Base-by-base conservation (phyloP, 306 rosid genomes). In the Nissolia schottii region DNA sequence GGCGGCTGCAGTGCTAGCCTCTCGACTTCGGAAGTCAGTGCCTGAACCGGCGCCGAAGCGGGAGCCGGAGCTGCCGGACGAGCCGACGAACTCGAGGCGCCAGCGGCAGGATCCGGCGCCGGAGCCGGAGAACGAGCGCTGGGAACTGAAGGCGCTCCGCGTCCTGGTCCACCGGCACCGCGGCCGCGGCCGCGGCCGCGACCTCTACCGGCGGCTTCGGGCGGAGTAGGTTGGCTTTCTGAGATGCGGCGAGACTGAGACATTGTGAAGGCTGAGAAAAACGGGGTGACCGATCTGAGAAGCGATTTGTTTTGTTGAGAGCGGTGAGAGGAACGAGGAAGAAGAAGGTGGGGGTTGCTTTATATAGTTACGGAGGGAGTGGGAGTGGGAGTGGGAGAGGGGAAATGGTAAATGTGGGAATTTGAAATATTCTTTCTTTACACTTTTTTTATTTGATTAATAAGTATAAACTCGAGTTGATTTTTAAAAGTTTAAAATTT, bases 1-100 rank as follows among this genome's bases (percentile, higher is more conserved):
- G 82, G 85, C 11, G 75, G 2, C 34, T 53, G 74, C 51, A 91
- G 8, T 32, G 85, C 22, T 0, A 82, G 66, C 6, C 70, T 41
- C 67, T 74, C 67, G 4, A 82, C 3, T 0, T 46, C 82, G 0
- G 62, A 0, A 12, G 8, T 18, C 18, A 85, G 10, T 0, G 59
- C 19, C 35, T 70, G 83, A 14, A 23, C 3, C 24, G 23, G 41
- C 3, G 23, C 27, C 9, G 67, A 31, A 0, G 82, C 7, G 0
- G 65, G 11, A 16, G 67, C 35, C 0, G 62, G 14, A 1, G 49
- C 1, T n/a, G 23, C 53, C 1, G 85, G 24, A 3, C 64, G 49
- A 0, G 45, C 3, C 1, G 72, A 35, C 1, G 79, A 50, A 54
- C 58, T 64, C 0, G 83, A 28, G 1, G 82, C 6, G 11, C 16